Conservation (phyloP, 352 stramenopile genomes). For the Globisporangium yorkense region DNA sequence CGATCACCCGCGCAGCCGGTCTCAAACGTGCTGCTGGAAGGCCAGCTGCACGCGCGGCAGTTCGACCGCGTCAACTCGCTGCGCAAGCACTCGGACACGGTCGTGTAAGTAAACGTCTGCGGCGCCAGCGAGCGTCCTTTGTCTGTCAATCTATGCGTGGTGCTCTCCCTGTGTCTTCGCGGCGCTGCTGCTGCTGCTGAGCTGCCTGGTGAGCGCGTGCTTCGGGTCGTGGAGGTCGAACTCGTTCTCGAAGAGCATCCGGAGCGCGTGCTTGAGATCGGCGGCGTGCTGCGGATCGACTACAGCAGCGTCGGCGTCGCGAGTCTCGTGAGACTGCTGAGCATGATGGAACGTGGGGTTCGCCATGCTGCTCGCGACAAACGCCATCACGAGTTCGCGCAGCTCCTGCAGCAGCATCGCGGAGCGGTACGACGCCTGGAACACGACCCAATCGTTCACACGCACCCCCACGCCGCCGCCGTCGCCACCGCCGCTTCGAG, state of each 20-base stretch:
- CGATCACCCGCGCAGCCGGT: conserved; percentile 3
- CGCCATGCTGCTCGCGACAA: conserved; percentile 34
- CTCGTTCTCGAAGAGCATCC: conserved; percentile 35
- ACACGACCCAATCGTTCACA: conserved; percentile 65
- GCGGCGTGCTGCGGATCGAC: conserved; percentile 1
- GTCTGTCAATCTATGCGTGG: neutral
- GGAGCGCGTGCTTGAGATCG: conserved; percentile 24
- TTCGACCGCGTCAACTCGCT: conserved; percentile 27
- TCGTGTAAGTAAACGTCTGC: conserved; percentile 16
- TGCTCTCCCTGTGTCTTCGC: neutral
- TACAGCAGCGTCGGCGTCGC: neutral
- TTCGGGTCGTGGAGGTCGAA: conserved; percentile 45
- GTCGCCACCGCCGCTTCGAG: conserved; percentile 10
- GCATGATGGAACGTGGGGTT: neutral
- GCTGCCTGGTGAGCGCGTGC: conserved; percentile 33
- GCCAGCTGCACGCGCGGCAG: conserved; percentile 29
- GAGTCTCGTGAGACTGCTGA: conserved; percentile 2
- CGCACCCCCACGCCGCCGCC: conserved; percentile 40
- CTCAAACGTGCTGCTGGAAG: conserved; percentile 31
- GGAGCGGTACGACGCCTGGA: conserved; percentile 55
- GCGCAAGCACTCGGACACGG: conserved; percentile 30
- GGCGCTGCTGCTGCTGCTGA: conserved; percentile 9
- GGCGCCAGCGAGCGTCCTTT: neutral
- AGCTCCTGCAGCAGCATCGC: conserved; percentile 47
- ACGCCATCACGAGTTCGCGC: conserved; percentile 19